Evolutionary conservation across 2,329 filamentous ascomycete species (phyloP), one percentile per base, ranked within the genome.

Genomic region (Cercospora nicotianae): DNA sequence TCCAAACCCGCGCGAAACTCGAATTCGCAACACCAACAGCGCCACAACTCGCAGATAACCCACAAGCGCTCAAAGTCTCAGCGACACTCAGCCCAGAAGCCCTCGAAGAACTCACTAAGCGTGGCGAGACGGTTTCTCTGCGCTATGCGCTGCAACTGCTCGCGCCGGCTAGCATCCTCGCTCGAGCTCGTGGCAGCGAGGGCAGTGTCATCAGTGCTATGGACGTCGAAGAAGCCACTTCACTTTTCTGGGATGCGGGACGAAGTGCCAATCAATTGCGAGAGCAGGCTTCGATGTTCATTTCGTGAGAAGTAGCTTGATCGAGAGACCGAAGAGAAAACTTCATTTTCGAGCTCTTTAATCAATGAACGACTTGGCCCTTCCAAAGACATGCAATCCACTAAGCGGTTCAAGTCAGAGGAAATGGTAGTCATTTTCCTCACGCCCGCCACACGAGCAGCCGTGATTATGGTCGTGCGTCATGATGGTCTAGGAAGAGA

Each of bases 111-210:
- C 89, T 99, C 75, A 88, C 93, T 51, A 88, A 91, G 76, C 90
- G 96, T 74, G 95, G 95, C 73, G 92, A 92, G 76, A 91, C 90
- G 74, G 93, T 97, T 77, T 96, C 92, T 79, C 81, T 99, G 81
- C 86, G 95, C 73, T 99, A 99, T 82, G 94, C 94, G 73, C 83
- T 99, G 78, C 95, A 98, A 82, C 83, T 99, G 73, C 85, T 99
- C 74, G 92, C 93, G 28, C 94, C 94, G 1, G 90, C 93, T 63
- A 94, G 91, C 80, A 96, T 98, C 80, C 86, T 98, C 75, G 93
- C 94, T 68, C 90, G 92, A 78, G 92, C 95, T 16, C 78, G 79
- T 33, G 81, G 82, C 13, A 77, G 74, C 26, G 74, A 78, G 58
- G 74, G 74, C 13, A 75, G 73, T 36, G 72, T 76, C 75, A 84